These are phyloP conservation scores for Podospora appendiculata DNA, from an alignment of 495 filamentous ascomycete genomes.

Conservation along the genomic window DNA sequence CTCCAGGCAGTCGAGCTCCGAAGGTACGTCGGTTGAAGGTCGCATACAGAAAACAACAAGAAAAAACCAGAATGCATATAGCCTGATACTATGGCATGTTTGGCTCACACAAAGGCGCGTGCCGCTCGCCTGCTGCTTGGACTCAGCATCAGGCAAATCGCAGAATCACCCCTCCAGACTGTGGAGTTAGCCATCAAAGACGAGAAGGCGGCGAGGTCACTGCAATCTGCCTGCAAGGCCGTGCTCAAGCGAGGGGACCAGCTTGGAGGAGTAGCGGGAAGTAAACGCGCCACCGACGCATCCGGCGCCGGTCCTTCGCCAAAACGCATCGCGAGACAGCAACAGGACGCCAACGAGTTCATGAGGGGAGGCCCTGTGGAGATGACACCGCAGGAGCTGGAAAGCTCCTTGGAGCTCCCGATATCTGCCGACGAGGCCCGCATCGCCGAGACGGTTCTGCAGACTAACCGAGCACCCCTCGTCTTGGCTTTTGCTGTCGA, in stretches of 20 bases:
- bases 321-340: conserved; percentile 35
- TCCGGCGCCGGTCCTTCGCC: conserved; percentile 7
- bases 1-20: conserved; percentile 56
- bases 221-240: conserved; percentile 63
- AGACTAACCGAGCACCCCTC: conserved; percentile 74
- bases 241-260: conserved; percentile 34
- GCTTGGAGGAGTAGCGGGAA: conserved; percentile 7
- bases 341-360: conserved; percentile 19
- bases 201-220: conserved; percentile 60
- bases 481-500: conserved; percentile 73
- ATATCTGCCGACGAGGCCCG: conserved; percentile 47
- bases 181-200: conserved; percentile 58
- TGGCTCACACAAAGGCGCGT: neutral
- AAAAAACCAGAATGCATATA: neutral
- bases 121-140: too few relatives aligned
- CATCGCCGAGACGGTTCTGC: conserved; percentile 48
- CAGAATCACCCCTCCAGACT: conserved; percentile 45
- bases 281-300: conserved; percentile 28
- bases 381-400: conserved; percentile 53
- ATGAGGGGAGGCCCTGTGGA: conserved; percentile 23
- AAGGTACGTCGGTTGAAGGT: too few relatives aligned
- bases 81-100: neutral
- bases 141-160: conserved; percentile 51
- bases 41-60: too few relatives aligned
- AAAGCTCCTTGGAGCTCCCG: conserved; percentile 59